phyloP scores from a whole-genome alignment of 352 stramenopile genomes.

The Phytophthora pini region DNA sequence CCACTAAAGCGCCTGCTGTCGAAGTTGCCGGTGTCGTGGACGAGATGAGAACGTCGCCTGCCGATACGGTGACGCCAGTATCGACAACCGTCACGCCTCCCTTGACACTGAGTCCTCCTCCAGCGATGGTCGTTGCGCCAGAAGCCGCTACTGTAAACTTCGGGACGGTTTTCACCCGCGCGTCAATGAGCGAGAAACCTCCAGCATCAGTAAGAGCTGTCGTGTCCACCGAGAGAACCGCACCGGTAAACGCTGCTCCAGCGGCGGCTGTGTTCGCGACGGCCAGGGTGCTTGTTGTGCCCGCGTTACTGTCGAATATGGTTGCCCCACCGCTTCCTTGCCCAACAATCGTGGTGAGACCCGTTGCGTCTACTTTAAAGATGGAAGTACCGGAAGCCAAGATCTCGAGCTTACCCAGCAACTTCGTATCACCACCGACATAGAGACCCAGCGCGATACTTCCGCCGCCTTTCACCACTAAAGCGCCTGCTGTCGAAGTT shows the following conservation, averaged over 20 bases:
- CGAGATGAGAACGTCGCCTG: constrained; percentile 25
- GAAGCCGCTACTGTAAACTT: no score
- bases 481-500: no score
- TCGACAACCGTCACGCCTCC: constrained; percentile 37
- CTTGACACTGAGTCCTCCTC: constrained; percentile 19
- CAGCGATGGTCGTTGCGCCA: constrained; percentile 39
- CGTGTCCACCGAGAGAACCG: constrained; percentile 28
- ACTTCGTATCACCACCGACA: no score
- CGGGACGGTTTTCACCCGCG: not conserved
- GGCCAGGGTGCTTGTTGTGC: constrained; percentile 6
- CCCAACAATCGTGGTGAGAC: constrained; percentile 1
- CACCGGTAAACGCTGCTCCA: not conserved
- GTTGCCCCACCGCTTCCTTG: constrained; percentile 3
- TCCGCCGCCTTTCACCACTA: no score
- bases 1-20: constrained; percentile 42
- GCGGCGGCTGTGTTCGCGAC: constrained; percentile 6
- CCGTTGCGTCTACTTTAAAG: not conserved
- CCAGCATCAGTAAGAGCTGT: constrained; percentile 19
- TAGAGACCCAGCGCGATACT: no score
- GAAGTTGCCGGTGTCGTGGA: constrained; percentile 25
- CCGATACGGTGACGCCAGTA: constrained; percentile 27
- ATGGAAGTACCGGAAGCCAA: no score
- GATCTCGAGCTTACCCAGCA: no score
- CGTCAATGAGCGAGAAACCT: no score
- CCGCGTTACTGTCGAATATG: constrained; percentile 7